phyloP scores from a whole-genome alignment of 2,329 filamentous ascomycete genomes.

The Amesomyces nigricolor region DNA sequence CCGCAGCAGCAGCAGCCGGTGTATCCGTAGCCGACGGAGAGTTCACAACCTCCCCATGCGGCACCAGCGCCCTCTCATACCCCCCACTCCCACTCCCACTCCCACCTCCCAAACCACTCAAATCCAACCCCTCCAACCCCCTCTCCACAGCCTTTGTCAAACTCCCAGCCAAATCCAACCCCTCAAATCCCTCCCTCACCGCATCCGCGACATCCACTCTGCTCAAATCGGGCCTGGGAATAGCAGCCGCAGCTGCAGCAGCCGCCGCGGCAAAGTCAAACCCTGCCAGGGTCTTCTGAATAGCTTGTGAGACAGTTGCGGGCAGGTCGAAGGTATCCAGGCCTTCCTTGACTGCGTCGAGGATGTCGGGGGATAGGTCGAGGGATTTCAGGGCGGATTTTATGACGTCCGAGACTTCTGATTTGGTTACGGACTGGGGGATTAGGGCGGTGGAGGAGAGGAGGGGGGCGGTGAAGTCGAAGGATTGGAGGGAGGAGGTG shows the following conservation, averaged over 20 bases:
- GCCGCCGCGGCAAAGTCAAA: conserved; percentile 23
- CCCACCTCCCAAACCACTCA: not conserved
- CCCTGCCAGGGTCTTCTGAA: conserved; percentile 25
- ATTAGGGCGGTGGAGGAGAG: conserved; percentile 22
- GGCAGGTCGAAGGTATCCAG: conserved; percentile 26
- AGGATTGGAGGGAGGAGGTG: conserved; percentile 22
- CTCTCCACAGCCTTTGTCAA: conserved; percentile 16
- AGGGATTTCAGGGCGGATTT: conserved; percentile 29
- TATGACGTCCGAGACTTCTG: conserved; percentile 24
- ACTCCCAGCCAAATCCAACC: conserved; percentile 17
- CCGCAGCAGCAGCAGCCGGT: too few species aligned
- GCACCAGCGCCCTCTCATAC: conserved; percentile 22
- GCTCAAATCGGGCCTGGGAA: conserved; percentile 18
- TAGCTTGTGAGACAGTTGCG: conserved; percentile 16
- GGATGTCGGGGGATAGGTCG: conserved; percentile 28
- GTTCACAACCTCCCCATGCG: conserved; percentile 7
- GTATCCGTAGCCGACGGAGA: too few species aligned
- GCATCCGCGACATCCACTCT: conserved; percentile 24
- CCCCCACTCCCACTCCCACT: conserved; percentile 12
- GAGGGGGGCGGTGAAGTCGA: conserved; percentile 21
- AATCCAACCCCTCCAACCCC: conserved; percentile 26
- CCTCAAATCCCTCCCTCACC: conserved; percentile 25
- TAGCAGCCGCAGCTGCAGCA: conserved; percentile 4
- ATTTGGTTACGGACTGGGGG: conserved; percentile 19
- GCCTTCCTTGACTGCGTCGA: conserved; percentile 25